Percentiles rank a stretch among this genome's conserved stretches.
Evolutionary conservation across 371 early-diverging fungal species (phyloP).

Genomic region (Zychaea mexicana): DNA sequence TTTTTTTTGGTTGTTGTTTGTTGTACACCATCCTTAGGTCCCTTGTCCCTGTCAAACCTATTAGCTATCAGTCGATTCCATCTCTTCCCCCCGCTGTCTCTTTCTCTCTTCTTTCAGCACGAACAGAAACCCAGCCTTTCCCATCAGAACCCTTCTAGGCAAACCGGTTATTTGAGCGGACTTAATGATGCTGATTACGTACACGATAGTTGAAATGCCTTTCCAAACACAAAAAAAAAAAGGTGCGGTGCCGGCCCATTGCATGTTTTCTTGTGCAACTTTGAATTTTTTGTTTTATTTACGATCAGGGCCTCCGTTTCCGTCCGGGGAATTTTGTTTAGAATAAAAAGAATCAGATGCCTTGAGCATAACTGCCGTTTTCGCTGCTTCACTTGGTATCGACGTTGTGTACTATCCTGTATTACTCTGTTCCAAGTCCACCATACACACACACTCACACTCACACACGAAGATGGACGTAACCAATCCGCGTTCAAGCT

Average conservation of each 20-base stretch:
- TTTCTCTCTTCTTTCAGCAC: not conserved
- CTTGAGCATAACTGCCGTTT: not conserved
- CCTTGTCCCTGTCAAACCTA: no score
- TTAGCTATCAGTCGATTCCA: no score
- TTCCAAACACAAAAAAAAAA: not conserved
- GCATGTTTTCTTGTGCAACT: not conserved
- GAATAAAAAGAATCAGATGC: not conserved
- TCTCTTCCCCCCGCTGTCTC: not conserved
- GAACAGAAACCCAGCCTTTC: not conserved
- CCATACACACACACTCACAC: no score
- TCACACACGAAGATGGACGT: no score
- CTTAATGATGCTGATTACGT: not conserved
- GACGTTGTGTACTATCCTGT: no score
- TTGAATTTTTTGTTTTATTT: not conserved
- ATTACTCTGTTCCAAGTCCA: no score
- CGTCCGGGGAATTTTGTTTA: not conserved
- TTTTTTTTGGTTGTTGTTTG: no score
- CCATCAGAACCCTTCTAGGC: not conserved
- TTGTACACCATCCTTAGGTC: no score
- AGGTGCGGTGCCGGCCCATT: not conserved
- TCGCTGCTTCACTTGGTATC: no score
- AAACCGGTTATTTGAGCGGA: not conserved
- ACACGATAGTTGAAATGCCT: no score
- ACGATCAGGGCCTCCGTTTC: not conserved
- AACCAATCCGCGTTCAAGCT: no score